A percentile compares a stretch with the other conserved stretches of the same genome.
Evolutionary conservation across 2,329 filamentous ascomycete species (phyloP).

Genomic region (Mycocentrospora acerina): DNA sequence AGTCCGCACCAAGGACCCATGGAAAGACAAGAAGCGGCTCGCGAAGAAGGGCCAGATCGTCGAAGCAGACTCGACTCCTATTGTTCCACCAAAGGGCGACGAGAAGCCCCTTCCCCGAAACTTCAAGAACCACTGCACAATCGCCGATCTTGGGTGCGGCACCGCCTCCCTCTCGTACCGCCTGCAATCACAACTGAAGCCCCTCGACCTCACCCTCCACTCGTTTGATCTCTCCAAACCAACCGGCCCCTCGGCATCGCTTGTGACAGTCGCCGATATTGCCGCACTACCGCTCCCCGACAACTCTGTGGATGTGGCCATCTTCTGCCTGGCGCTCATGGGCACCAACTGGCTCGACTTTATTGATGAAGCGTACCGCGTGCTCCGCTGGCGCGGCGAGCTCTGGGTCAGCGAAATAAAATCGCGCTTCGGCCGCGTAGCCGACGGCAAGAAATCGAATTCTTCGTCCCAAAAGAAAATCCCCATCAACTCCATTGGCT

Average conservation of each 20-base stretch:
- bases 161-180: conserved; percentile 78
- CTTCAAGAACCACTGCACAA: conserved; percentile 65
- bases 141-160: conserved; percentile 92
- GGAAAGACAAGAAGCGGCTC: conserved; percentile 45
- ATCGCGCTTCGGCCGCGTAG: conserved; percentile 73
- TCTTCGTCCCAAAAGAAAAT: conserved; percentile 43
- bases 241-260: conserved; percentile 66
- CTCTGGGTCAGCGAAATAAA: conserved; percentile 98
- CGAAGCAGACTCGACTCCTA: conserved; percentile 7
- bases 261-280: conserved; percentile 88
- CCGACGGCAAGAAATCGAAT: conserved; percentile 43
- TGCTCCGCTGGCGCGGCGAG: conserved; percentile 91
- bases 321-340: conserved; percentile 98
- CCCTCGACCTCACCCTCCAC: conserved; percentile 71
- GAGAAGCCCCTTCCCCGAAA: conserved; percentile 67
- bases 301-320: conserved; percentile 77
- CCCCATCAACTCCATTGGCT: conserved; percentile 66
- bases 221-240: conserved; percentile 87
- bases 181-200: conserved; percentile 63
- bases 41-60: conserved; percentile 28
- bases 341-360: conserved; percentile 98
- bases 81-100: conserved; percentile 15
- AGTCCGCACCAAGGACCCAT: conserved; percentile 42
- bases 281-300: conserved; percentile 75
- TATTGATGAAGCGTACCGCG: conserved; percentile 90